phyloP scores from a whole-genome alignment of 225 moss, liverwort and hornwort genomes.

The Bryoerythrophyllum caledonicum region DNA sequence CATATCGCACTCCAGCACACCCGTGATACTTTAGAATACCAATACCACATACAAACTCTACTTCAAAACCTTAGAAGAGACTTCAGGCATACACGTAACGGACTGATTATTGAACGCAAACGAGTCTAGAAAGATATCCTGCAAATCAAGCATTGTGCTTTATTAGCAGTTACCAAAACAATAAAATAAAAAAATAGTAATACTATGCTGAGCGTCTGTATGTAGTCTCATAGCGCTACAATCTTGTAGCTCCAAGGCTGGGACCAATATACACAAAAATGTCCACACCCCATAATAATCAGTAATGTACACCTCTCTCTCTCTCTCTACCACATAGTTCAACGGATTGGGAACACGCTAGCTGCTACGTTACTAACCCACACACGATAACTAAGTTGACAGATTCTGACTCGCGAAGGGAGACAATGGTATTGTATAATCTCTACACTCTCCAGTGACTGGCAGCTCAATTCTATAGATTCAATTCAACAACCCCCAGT shows the following conservation, averaged over 20 bases:
- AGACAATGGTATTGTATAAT: slow-evolving; percentile 8
- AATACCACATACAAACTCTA: no score
- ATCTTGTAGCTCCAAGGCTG: slow-evolving; percentile 41
- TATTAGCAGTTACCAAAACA: slow-evolving; percentile 14
- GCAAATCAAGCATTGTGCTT: slow-evolving; percentile 32
- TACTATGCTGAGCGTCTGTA: slow-evolving; percentile 20
- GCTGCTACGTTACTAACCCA: neutral
- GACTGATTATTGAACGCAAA: neutral
- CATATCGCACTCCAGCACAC: neutral
- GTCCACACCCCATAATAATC: slow-evolving; percentile 53
- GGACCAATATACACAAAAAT: slow-evolving; percentile 69
- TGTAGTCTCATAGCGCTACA: slow-evolving; percentile 30
- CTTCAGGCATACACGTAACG: neutral
- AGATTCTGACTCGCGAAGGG: slow-evolving; percentile 1
- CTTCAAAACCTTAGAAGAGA: neutral
- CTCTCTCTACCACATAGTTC: slow-evolving; percentile 20
- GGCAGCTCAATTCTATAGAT: slow-evolving; percentile 11
- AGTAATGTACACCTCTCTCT: slow-evolving; percentile 46
- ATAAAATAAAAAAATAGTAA: slow-evolving; percentile 9
- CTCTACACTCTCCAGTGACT: slow-evolving; percentile 37
- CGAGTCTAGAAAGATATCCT: neutral
- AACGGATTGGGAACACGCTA: slow-evolving; percentile 28
- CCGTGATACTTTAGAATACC: neutral
- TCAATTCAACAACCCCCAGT: slow-evolving; percentile 10
- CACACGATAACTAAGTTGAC: slow-evolving; percentile 32